Percentiles rank a stretch among this genome's conserved stretches.
Conservation (phyloP, 768 basidiomycete species). For the Leccinum boreale region DNA sequence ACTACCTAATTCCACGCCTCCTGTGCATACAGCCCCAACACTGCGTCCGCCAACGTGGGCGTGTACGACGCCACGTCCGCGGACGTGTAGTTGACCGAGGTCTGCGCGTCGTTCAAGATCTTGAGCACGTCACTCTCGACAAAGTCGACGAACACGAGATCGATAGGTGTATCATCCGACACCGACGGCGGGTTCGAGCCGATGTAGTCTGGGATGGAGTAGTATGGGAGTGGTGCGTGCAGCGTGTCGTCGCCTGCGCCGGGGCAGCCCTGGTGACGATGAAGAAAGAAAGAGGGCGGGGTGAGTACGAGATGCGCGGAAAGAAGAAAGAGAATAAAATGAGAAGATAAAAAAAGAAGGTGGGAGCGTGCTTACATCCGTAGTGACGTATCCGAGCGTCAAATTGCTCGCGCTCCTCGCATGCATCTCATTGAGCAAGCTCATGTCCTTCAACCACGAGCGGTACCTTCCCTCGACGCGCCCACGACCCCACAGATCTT, state of each 20-base stretch:
- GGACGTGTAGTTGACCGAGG: slow-evolving; percentile 43
- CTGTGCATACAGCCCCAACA: slow-evolving; percentile 41
- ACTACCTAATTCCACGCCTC: slow-evolving; percentile 27
- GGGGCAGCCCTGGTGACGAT: slow-evolving; percentile 53
- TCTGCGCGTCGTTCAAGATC: slow-evolving; percentile 57
- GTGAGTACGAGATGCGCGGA: background rate
- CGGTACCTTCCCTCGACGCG: background rate
- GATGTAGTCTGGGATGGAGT: slow-evolving; percentile 54
- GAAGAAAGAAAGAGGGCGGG: background rate
- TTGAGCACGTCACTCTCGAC: slow-evolving; percentile 49
- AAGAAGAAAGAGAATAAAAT: background rate
- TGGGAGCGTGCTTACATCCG: background rate
- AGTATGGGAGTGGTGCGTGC: slow-evolving; percentile 61
- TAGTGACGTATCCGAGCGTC: background rate
- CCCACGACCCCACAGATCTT: background rate
- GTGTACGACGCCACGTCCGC: slow-evolving; percentile 57
- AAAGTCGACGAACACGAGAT: slow-evolving; percentile 77
- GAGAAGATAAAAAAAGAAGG: background rate
- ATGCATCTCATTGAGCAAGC: slow-evolving; percentile 11
- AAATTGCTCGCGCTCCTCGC: slow-evolving; percentile 37
- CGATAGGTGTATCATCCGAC: slow-evolving; percentile 49
- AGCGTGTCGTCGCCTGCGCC: slow-evolving; percentile 71
- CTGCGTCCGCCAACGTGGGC: slow-evolving; percentile 36
- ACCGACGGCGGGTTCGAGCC: slow-evolving; percentile 52
- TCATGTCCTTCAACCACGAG: background rate